Evolutionary conservation across 1,139 yeast species (phyloP).

Genomic region (Suhomyces chickasaworum): DNA sequence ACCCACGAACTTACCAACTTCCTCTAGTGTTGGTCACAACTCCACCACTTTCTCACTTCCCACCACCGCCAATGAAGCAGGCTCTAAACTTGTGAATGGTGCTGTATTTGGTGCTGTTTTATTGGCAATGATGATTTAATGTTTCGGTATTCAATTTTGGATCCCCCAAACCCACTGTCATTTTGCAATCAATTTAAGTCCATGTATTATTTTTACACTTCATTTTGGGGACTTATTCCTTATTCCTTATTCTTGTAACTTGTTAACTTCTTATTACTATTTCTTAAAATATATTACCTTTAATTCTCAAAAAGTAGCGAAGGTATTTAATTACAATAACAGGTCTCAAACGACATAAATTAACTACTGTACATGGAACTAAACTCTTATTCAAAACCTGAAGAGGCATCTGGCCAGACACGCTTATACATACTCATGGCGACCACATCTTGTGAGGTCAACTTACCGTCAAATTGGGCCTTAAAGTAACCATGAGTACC

Average conservation of each 20-base stretch:
- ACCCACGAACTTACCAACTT: background rate
- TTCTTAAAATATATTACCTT: too few relatives aligned
- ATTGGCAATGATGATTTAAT: slow-evolving; percentile 14
- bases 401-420: slow-evolving; percentile 74
- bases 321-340: too few relatives aligned
- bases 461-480: slow-evolving; percentile 89
- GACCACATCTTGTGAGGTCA: slow-evolving; percentile 88
- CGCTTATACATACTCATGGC: slow-evolving; percentile 95
- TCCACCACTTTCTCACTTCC: background rate
- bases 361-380: slow-evolving; percentile 9
- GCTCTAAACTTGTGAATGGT: slow-evolving; percentile 16
- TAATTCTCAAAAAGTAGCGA: too few relatives aligned
- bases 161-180: background rate
- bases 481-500: slow-evolving; percentile 99
- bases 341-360: background rate
- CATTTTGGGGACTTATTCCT: background rate
- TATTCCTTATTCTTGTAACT: background rate
- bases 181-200: background rate
- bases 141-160: background rate
- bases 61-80: slow-evolving; percentile 16
- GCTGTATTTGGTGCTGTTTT: slow-evolving; percentile 19
- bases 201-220: background rate
- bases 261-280: background rate
- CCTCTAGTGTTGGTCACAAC: background rate
- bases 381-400: slow-evolving; percentile 23